These are phyloP conservation scores for Fusarium haematococcum DNA, from an alignment of 2,329 filamentous ascomycete species.

Conservation along the genomic window DNA sequence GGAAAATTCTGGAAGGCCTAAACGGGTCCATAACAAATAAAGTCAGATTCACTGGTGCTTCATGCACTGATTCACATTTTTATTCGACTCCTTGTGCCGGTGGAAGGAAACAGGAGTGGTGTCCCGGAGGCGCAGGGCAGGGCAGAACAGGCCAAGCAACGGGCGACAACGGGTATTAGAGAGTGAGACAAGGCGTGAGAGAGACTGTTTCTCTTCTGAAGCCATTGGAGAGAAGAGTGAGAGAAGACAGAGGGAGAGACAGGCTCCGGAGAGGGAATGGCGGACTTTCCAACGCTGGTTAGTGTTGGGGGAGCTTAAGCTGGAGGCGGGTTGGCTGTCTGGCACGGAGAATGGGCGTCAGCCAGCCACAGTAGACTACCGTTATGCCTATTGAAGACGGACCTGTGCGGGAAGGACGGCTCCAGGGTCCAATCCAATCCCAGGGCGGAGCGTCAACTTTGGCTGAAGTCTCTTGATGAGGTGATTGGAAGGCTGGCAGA, in stretches of 20 bases:
- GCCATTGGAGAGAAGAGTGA: background rate
- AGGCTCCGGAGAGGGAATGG: conserved; percentile 34
- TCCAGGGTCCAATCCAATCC: conserved; percentile 6
- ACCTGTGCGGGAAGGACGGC: conserved; percentile 3
- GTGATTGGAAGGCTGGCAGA: conserved; percentile 1
- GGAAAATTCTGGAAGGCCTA: conserved; percentile 6
- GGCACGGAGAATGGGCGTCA: conserved; percentile 15
- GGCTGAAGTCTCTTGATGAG: conserved; percentile 6
- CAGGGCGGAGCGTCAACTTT: background rate
- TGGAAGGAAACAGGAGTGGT: background rate
- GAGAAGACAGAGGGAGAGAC: background rate
- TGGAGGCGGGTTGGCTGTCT: conserved; percentile 5
- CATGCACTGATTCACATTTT: background rate
- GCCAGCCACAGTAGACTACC: conserved; percentile 29
- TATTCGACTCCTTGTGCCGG: background rate
- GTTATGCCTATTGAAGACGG: conserved; percentile 20
- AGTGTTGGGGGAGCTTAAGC: background rate
- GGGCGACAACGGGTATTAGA: background rate
- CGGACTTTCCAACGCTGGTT: background rate
- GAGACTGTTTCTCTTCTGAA: conserved; percentile 1
- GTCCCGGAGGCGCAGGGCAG: background rate
- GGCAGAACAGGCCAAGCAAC: background rate
- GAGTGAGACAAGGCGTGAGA: background rate
- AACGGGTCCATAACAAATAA: background rate
- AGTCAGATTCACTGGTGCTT: background rate